Conservation (phyloP, 305 asterid genomes). For the Plantago lanceolata region DNA sequence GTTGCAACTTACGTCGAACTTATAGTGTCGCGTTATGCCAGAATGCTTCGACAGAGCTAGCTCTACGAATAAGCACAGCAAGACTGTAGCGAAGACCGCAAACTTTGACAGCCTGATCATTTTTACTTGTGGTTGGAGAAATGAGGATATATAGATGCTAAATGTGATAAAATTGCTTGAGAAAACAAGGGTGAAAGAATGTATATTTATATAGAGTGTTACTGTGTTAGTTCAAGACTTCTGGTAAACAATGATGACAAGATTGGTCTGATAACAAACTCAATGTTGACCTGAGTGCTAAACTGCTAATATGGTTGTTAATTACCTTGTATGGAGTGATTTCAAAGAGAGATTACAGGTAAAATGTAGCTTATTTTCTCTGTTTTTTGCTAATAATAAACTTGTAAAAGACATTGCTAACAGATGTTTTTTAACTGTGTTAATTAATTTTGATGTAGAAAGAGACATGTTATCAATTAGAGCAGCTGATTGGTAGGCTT, state of each 20-base stretch:
- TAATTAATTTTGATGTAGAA: slow-evolving; percentile 10
- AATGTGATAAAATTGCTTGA: slow-evolving; percentile 14
- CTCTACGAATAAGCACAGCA: slow-evolving; percentile 27
- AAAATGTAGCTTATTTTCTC: neutral
- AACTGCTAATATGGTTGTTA: slow-evolving; percentile 30
- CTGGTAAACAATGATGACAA: slow-evolving; percentile 9
- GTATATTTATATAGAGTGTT: slow-evolving; percentile 28
- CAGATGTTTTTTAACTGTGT: neutral
- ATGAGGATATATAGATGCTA: too few species aligned
- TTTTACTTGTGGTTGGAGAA: slow-evolving; percentile 7
- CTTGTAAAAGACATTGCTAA: neutral
- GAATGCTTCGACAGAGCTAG: slow-evolving; percentile 34
- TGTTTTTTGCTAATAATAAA: too few species aligned
- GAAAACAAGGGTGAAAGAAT: slow-evolving; percentile 1
- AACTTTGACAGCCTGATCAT: slow-evolving; percentile 30
- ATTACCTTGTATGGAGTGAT: slow-evolving; percentile 45
- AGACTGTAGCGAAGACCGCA: slow-evolving; percentile 18
- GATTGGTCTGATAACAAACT: slow-evolving; percentile 25
- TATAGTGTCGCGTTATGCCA: slow-evolving; percentile 49
- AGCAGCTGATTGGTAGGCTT: slow-evolving; percentile 28
- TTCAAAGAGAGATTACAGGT: slow-evolving; percentile 32
- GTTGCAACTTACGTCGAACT: slow-evolving; percentile 40
- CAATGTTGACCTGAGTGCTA: slow-evolving; percentile 22
- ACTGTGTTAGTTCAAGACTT: slow-evolving; percentile 21
- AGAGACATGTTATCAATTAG: slow-evolving; percentile 27